Evolutionary conservation across 495 filamentous ascomycete species (phyloP).

Genomic region (Parathielavia hyrcaniae): DNA sequence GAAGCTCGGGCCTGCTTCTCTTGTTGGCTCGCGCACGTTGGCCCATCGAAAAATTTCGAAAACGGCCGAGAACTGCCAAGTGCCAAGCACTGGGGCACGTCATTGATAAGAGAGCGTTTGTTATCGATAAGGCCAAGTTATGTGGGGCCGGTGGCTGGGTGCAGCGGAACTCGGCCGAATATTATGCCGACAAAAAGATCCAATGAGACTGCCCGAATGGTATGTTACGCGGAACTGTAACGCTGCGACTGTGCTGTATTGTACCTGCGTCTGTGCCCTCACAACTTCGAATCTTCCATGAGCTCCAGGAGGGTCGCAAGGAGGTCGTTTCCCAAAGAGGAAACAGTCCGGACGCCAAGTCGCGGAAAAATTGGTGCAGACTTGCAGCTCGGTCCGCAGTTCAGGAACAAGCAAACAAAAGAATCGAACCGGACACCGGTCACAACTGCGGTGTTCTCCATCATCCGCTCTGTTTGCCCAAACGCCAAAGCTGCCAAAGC

Average conservation of each 20-base stretch:
- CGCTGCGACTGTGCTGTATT: too few relatives aligned
- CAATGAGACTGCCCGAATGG: too few relatives aligned
- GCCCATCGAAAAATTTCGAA: neutral
- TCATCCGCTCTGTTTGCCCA: too few relatives aligned
- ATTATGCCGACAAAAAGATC: neutral
- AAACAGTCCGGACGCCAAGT: neutral
- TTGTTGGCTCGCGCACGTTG: too few relatives aligned
- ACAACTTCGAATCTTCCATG: neutral
- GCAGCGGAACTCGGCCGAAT: neutral
- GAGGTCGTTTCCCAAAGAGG: neutral
- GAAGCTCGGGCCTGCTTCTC: slow-evolving; percentile 21
- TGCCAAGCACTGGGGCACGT: neutral
- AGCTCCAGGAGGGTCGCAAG: neutral
- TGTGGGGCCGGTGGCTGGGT: neutral
- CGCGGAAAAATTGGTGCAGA: slow-evolving; percentile 1
- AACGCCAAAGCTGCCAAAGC: too few relatives aligned
- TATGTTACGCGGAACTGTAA: too few relatives aligned
- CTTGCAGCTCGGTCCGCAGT: neutral
- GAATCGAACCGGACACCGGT: too few relatives aligned
- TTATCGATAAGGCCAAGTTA: neutral
- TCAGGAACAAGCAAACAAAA: neutral
- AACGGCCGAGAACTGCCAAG: too few relatives aligned
- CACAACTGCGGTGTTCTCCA: too few relatives aligned
- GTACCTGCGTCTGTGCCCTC: too few relatives aligned
- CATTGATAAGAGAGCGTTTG: neutral